Evolutionary conservation across 169 alveolate species (phyloP).

Genomic region (Plasmodium sp.): DNA sequence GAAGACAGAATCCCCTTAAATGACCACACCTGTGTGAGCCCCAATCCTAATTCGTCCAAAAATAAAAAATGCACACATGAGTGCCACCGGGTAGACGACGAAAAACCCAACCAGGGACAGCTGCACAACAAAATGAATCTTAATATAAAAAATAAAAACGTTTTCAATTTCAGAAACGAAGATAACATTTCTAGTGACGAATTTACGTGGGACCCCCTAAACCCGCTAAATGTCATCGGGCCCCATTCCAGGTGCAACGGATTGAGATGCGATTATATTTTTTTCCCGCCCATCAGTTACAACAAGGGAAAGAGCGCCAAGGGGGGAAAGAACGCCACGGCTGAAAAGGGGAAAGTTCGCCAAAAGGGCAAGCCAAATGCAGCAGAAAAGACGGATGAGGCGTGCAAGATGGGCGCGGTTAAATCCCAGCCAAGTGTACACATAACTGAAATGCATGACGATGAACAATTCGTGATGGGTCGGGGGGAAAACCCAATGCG

Average conservation of each 20-base stretch:
- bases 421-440: background rate
- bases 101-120: background rate
- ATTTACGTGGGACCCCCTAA: constrained; percentile 92
- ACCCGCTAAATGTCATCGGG: constrained; percentile 90
- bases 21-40: background rate
- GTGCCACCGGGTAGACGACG: background rate
- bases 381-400: background rate
- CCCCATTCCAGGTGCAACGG: constrained; percentile 92
- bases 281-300: constrained; percentile 88
- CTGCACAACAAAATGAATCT: background rate
- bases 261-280: constrained; percentile 90
- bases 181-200: constrained; percentile 73
- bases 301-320: background rate
- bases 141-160: background rate
- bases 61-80: background rate
- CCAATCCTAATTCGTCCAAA: background rate
- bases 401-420: background rate
- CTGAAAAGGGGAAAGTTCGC: background rate
- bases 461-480: background rate
- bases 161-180: background rate
- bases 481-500: background rate
- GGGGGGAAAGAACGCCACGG: background rate
- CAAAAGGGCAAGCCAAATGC: background rate
- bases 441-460: background rate
- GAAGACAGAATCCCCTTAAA: background rate